Conservation (phyloP, 148 eudicot species). For the Vaccinium macrocarpon region DNA sequence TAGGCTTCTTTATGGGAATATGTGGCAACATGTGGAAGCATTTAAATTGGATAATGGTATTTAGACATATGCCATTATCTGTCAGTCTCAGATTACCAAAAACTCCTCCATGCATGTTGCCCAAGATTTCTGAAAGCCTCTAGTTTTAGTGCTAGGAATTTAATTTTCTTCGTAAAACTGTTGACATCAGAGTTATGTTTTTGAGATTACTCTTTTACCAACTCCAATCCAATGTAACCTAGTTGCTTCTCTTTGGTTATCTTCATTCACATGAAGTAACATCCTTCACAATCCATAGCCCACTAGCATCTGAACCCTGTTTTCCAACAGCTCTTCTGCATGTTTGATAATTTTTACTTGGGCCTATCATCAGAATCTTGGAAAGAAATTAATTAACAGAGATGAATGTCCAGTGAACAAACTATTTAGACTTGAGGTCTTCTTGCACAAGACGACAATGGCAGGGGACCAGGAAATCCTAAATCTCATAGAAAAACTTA, state of each 20-base stretch:
- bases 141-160: neutral
- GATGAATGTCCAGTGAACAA: neutral
- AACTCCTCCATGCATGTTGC: neutral
- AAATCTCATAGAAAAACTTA: neutral
- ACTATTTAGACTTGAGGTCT: neutral
- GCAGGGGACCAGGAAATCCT: neutral
- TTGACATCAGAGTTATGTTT: neutral
- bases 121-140: slow-evolving; percentile 1
- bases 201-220: neutral
- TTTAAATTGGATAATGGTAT: neutral
- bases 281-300: neutral
- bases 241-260: neutral
- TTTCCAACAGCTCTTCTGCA: neutral
- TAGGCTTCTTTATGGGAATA: neutral
- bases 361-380: neutral
- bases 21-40: neutral
- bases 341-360: neutral
- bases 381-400: neutral
- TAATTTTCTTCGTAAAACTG: neutral
- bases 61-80: neutral
- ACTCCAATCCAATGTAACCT: neutral
- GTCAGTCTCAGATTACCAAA: neutral
- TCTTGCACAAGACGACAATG: neutral
- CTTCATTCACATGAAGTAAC: neutral
- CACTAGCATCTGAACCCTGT: neutral